Conservation (phyloP, 2,329 filamentous ascomycete species). For the Fusarium fracticaudum region DNA sequence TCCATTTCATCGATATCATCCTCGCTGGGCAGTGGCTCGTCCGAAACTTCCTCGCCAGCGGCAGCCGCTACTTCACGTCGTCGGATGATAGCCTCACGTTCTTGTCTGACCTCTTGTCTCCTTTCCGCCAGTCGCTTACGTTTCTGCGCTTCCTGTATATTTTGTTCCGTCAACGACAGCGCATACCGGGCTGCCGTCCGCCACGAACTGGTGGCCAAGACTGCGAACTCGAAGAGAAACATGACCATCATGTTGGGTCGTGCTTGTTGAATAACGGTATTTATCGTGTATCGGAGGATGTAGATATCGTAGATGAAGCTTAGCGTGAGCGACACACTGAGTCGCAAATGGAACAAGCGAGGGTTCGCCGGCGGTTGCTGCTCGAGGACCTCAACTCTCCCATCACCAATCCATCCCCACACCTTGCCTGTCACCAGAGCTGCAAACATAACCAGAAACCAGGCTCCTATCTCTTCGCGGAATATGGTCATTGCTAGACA, state of each 20-base stretch:
- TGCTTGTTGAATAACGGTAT: constrained; percentile 85
- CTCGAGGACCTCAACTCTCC: constrained; percentile 91
- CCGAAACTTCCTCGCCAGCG: constrained; percentile 66
- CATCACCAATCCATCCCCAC: constrained; percentile 98
- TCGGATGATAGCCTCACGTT: constrained; percentile 62
- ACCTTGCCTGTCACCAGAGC: constrained; percentile 92
- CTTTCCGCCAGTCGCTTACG: constrained; percentile 73
- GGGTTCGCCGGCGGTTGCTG: constrained; percentile 94
- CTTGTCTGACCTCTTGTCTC: constrained; percentile 72
- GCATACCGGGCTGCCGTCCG: constrained; percentile 83
- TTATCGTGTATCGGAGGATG: constrained; percentile 83
- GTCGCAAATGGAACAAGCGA: constrained; percentile 83
- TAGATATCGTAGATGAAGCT: constrained; percentile 82
- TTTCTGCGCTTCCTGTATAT: constrained; percentile 79
- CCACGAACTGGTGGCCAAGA: constrained; percentile 81
- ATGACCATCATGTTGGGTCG: constrained; percentile 99
- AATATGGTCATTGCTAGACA: constrained; percentile 98
- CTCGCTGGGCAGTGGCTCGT: constrained; percentile 66
- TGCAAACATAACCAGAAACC: constrained; percentile 97
- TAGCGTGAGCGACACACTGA: constrained; percentile 80
- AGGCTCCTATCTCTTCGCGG: constrained; percentile 90
- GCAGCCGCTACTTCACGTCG: constrained; percentile 59
- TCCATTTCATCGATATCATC: constrained; percentile 92
- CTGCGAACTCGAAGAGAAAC: constrained; percentile 97
- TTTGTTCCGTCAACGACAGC: constrained; percentile 80